Evolutionary conservation across 106 monocot genomes (phyloP).

Genomic region (Acorus gramineus): DNA sequence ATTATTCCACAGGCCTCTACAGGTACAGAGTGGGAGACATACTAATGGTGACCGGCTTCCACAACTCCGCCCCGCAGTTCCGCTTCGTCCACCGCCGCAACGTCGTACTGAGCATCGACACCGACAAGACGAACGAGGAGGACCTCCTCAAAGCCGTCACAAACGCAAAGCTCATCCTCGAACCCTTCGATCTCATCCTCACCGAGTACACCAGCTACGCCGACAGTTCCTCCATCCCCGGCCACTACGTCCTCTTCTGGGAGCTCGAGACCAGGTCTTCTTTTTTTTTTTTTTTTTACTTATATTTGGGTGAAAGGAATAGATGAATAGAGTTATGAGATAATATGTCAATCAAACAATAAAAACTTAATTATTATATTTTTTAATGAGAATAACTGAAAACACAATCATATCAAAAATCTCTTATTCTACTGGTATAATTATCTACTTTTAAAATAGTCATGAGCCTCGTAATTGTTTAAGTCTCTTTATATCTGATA

Average conservation of each 20-base stretch:
- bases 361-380: too few relatives aligned
- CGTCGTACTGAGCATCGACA: conserved; percentile 70
- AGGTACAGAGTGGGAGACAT: conserved; percentile 80
- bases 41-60: conserved; percentile 56
- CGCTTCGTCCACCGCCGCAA: conserved; percentile 69
- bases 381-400: too few relatives aligned
- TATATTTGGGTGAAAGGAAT: too few relatives aligned
- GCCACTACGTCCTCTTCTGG: conserved; percentile 86
- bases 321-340: too few relatives aligned
- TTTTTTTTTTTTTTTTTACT: too few relatives aligned
- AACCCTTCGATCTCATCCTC: conserved; percentile 39
- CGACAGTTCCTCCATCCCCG: conserved; percentile 56
- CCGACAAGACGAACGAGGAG: conserved; percentile 74
- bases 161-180: conserved; percentile 34
- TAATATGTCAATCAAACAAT: too few relatives aligned
- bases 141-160: conserved; percentile 61
- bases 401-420: too few relatives aligned
- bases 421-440: too few relatives aligned
- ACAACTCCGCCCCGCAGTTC: conserved; percentile 78
- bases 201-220: conserved; percentile 66
- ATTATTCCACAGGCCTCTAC: conserved; percentile 40
- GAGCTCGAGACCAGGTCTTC: conserved; percentile 23
- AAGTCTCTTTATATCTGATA: too few relatives aligned
- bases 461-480: too few relatives aligned
- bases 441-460: too few relatives aligned